These are phyloP conservation scores for Cutaneotrichosporon cavernicola DNA, from an alignment of 1,284 basidiomycete genomes.

Conservation along the genomic window DNA sequence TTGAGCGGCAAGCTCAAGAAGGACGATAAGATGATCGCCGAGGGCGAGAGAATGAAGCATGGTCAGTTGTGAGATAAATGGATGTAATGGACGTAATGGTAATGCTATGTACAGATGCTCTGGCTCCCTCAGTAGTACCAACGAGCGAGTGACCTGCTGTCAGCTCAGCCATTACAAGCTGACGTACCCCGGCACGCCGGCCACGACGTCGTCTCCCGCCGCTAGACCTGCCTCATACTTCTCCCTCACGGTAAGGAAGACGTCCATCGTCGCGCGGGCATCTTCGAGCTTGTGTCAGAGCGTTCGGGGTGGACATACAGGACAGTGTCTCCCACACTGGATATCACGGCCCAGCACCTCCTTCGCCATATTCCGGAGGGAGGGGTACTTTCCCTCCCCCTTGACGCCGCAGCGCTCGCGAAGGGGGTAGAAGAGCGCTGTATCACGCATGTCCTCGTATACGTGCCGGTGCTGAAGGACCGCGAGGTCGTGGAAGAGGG, in stretches of 20 bases:
- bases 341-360: constrained; percentile 56
- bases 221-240: constrained; percentile 38
- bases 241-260: constrained; percentile 43
- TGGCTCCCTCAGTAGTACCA: constrained; percentile 32
- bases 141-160: constrained; percentile 30
- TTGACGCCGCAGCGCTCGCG: constrained; percentile 35
- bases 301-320: background rate
- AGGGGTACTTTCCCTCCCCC: constrained; percentile 50
- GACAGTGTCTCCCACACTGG: constrained; percentile 40
- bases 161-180: background rate
- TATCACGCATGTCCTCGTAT: constrained; percentile 56
- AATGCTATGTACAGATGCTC: background rate
- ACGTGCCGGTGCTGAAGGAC: constrained; percentile 58
- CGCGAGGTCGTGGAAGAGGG: constrained; percentile 84
- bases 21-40: constrained; percentile 23
- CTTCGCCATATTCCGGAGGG: constrained; percentile 54
- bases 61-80: background rate
- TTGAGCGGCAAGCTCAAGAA: constrained; percentile 34
- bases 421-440: constrained; percentile 56
- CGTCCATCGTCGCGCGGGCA: constrained; percentile 39
- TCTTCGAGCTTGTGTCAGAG: constrained; percentile 40
- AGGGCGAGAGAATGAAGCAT: background rate
- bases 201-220: constrained; percentile 32
- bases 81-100: background rate
- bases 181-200: constrained; percentile 34